These are phyloP conservation scores for Selenicereus undatus DNA, from an alignment of 148 eudicot species.

Conservation along the genomic window DNA sequence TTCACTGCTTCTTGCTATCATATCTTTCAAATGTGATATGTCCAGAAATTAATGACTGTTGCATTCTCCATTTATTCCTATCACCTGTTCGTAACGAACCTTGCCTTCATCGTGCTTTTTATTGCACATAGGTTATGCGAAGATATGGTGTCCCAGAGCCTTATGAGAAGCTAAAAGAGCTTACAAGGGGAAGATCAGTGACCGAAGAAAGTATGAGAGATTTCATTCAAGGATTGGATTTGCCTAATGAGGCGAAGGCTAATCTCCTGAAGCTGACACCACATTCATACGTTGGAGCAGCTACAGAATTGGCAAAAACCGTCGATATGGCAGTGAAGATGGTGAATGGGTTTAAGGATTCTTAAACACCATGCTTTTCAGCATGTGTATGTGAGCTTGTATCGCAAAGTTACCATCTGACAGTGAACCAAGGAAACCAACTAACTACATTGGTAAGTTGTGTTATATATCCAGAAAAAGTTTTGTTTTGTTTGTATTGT, in stretches of 20 bases:
- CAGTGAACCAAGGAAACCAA: not conserved
- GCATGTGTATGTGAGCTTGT: not conserved
- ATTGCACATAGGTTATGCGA: slow-evolving; percentile 70
- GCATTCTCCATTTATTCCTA: not conserved
- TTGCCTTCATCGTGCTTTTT: not conserved
- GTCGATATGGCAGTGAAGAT: slow-evolving; percentile 33
- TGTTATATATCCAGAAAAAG: slow-evolving; percentile 8
- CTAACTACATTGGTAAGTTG: slow-evolving; percentile 5
- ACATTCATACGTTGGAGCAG: slow-evolving; percentile 65
- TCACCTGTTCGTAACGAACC: not conserved
- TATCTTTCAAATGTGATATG: not conserved
- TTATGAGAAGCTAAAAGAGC: slow-evolving; percentile 85
- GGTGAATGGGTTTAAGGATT: slow-evolving; percentile 17
- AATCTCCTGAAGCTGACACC: slow-evolving; percentile 72
- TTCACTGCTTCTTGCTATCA: not conserved
- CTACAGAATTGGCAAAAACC: slow-evolving; percentile 48
- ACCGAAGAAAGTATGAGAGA: slow-evolving; percentile 64
- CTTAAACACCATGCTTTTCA: not conserved
- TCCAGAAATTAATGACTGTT: not conserved
- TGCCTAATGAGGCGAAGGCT: slow-evolving; percentile 65
- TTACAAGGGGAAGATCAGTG: slow-evolving; percentile 81
- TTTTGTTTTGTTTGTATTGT: slow-evolving; percentile 7
- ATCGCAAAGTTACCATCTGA: not conserved
- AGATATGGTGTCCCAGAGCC: slow-evolving; percentile 96
- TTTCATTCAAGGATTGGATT: slow-evolving; percentile 66